Evolutionary conservation across 768 basidiomycete genomes (phyloP).

Genomic region (Suillus subalutaceus): DNA sequence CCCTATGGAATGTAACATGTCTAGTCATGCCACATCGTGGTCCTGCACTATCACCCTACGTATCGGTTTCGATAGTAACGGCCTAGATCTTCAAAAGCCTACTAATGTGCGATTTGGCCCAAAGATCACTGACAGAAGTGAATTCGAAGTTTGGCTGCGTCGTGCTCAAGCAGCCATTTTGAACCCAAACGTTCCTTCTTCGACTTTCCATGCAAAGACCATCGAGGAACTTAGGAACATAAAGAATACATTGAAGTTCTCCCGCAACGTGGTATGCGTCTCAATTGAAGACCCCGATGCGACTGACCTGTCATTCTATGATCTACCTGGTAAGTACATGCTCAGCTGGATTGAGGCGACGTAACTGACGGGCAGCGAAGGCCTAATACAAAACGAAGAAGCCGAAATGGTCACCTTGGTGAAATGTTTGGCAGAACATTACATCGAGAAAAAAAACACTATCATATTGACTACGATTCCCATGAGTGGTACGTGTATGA

Average conservation of each 20-base stretch:
- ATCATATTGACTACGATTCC: conserved; percentile 57
- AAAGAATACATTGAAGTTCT: conserved; percentile 34
- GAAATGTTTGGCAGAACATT: conserved; percentile 49
- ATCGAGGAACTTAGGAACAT: conserved; percentile 11
- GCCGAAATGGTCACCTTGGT: conserved; percentile 46
- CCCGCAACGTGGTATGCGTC: conserved; percentile 44
- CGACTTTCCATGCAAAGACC: conserved; percentile 22
- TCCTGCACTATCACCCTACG: conserved; percentile 47
- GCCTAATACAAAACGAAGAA: conserved; percentile 55
- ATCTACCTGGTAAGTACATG: conserved; percentile 38
- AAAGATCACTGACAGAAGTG: conserved; percentile 39
- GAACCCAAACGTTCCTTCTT: conserved; percentile 40
- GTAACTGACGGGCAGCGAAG: conserved; percentile 26
- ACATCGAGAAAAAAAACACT: conserved; percentile 50
- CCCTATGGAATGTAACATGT: conserved; percentile 41
- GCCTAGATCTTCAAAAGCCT: conserved; percentile 25
- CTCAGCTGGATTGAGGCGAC: neutral
- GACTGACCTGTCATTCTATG: conserved; percentile 43
- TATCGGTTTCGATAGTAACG: conserved; percentile 38
- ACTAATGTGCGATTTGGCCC: conserved; percentile 44
- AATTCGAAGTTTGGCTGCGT: conserved; percentile 56
- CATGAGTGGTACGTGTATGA: conserved; percentile 47
- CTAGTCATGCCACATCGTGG: conserved; percentile 29
- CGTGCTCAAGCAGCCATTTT: conserved; percentile 64
- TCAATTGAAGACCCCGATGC: conserved; percentile 41